Evolutionary conservation across 2,329 filamentous ascomycete species (phyloP).

Genomic region (Bipolaris oryzae): DNA sequence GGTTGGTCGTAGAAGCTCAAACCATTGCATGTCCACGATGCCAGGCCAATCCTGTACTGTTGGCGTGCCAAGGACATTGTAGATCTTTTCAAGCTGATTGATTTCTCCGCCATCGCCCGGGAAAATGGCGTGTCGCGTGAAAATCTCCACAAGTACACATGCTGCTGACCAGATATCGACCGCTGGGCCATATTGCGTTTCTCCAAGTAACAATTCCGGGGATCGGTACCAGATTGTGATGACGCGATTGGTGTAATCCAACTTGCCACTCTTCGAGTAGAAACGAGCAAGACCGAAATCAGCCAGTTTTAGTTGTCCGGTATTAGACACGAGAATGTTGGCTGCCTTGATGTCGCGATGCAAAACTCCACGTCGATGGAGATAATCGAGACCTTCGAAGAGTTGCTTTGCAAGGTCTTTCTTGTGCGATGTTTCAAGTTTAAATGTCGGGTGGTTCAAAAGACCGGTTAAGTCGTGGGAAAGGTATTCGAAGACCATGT

Average conservation of each 20-base stretch:
- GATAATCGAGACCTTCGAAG: constrained; percentile 91
- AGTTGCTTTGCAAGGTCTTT: constrained; percentile 93
- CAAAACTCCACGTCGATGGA: constrained; percentile 89
- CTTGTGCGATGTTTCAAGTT: constrained; percentile 81
- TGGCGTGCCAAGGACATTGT: constrained; percentile 87
- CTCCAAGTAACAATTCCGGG: constrained; percentile 88
- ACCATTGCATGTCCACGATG: constrained; percentile 95
- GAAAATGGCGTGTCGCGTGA: constrained; percentile 91
- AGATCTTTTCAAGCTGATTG: constrained; percentile 96
- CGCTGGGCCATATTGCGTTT: constrained; percentile 93
- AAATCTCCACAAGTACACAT: constrained; percentile 96
- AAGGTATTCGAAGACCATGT: constrained; percentile 99
- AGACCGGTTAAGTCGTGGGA: constrained; percentile 95
- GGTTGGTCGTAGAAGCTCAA: constrained; percentile 82
- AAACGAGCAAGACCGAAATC: constrained; percentile 97
- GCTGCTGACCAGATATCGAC: constrained; percentile 98
- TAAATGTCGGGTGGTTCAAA: constrained; percentile 91
- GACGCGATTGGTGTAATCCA: constrained; percentile 97
- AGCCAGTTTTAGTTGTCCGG: constrained; percentile 86
- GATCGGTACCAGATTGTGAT: constrained; percentile 99
- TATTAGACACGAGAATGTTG: constrained; percentile 92
- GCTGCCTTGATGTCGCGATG: constrained; percentile 98
- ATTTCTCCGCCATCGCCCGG: constrained; percentile 95
- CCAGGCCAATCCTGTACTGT: constrained; percentile 84
- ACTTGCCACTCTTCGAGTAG: constrained; percentile 87